Percentiles rank a stretch among this genome's conserved stretches.
Conservation (phyloP, 2,329 filamentous ascomycete genomes). For the Aspergillus bombycis region DNA sequence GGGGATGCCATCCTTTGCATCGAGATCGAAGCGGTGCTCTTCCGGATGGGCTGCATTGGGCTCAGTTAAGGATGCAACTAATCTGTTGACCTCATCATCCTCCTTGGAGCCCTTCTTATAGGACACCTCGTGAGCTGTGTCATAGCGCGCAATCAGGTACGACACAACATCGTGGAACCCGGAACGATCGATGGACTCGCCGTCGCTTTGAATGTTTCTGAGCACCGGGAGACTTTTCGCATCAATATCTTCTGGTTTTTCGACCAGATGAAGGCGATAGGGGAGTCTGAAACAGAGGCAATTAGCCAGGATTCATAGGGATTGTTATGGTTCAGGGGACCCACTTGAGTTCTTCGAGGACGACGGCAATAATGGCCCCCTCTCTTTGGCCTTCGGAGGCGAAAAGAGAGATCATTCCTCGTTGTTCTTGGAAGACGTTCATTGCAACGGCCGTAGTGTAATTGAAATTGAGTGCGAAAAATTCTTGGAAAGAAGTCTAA, state of each 20-base stretch:
- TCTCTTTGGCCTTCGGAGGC: constrained; percentile 2
- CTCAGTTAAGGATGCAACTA: not conserved
- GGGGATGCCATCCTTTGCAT: not conserved
- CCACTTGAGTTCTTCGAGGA: constrained; percentile 11
- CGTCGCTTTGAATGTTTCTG: constrained; percentile 8
- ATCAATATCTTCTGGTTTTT: constrained; percentile 1
- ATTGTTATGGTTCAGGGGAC: not conserved
- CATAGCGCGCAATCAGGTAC: constrained; percentile 12
- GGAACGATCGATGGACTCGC: not conserved
- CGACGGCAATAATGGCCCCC: constrained; percentile 9
- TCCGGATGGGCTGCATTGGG: not conserved
- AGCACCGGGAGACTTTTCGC: constrained; percentile 3
- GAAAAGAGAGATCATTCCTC: constrained; percentile 11
- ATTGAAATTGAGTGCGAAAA: not conserved
- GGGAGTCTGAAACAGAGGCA: constrained; percentile 5
- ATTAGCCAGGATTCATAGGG: not conserved
- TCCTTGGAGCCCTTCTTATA: constrained; percentile 9
- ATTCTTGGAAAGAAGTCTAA: not conserved
- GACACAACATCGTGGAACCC: not conserved
- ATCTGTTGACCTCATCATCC: constrained; percentile 2
- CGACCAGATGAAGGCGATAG: constrained; percentile 6
- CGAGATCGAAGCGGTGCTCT: not conserved
- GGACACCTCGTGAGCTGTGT: constrained; percentile 1
- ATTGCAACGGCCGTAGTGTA: not conserved
- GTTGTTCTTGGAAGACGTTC: constrained; percentile 16